Conservation (phyloP, 2,329 filamentous ascomycete genomes). For the Lomentospora prolificans region DNA sequence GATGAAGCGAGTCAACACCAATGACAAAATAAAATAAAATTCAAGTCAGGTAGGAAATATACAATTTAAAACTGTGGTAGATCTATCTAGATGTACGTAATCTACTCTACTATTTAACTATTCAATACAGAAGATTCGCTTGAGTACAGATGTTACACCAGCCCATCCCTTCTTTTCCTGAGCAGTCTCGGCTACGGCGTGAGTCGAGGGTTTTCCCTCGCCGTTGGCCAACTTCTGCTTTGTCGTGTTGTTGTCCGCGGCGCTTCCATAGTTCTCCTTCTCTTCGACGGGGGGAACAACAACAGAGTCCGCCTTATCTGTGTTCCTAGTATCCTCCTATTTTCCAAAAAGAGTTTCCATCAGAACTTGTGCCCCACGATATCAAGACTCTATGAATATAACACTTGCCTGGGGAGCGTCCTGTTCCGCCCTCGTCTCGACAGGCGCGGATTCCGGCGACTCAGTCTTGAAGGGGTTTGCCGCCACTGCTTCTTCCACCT, state of each 20-base stretch:
- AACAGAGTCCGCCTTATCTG: background rate
- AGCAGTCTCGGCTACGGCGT: background rate
- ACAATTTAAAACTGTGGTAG: no score
- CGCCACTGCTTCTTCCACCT: constrained; percentile 31
- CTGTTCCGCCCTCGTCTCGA: background rate
- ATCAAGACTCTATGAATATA: background rate
- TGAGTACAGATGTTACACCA: background rate
- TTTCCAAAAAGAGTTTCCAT: background rate
- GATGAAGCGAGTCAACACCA: no score
- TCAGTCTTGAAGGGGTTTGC: background rate
- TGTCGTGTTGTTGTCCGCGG: no score
- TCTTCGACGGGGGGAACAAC: no score
- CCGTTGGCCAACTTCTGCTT: no score
- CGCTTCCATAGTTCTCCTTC: no score
- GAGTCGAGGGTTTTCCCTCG: no score
- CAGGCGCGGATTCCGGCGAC: background rate
- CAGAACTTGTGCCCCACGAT: background rate
- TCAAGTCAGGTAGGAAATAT: no score
- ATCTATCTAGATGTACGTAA: no score
- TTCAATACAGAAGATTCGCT: background rate
- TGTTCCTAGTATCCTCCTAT: background rate
- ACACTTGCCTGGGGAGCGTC: background rate
- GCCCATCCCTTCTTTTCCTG: background rate
- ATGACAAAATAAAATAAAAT: no score
- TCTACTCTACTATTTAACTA: no score